Evolutionary conservation across 2,329 filamentous ascomycete genomes (phyloP), one percentile per base, ranked within the genome.

Genomic region (Microsporum audouinii): DNA sequence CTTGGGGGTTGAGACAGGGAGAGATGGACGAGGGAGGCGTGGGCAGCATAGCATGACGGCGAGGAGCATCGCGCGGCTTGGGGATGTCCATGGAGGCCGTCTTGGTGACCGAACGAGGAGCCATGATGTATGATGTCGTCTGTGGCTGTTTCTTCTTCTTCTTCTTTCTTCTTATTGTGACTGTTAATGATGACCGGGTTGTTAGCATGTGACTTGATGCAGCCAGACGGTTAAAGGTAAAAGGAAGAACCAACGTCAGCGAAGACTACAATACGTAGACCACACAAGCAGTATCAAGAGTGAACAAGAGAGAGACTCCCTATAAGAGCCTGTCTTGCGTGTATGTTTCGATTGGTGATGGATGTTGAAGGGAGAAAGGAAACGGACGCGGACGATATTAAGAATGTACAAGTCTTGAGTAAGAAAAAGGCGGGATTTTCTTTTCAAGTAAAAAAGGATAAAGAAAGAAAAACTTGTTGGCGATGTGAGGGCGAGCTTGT

Each of bases 1-100:
- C 88, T 69, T 92, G 89, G 63, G 91, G 89, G 68, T 88, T 86
- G 67, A 96, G 82, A 68, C 84, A 87, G 57, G 92, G 92, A 64
- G 91, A 96, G 73, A 96, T 91, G 75, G 91, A 96, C 79, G 92
- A 95, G 64, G 92, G 92, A 71, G 92, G 92, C 73, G 92, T 96
- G 65, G 88, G 90, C 70, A 96, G 84, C 73, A 77, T 74, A 58
- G 66, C 68, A 55, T 70, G 70, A 49, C 73, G 31, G 63, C 62
- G 62, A 68, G 64, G 64, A 72, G 67, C 63, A 62, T 71, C 70
- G 64, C 75, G 75, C 60, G 75, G 72, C 65, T 77, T 76, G 64
- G 77, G 77, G 62, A 79, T 79, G 66, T 78, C 76, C 66, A 79
- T 73, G 47, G 75, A 79, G 62, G 75, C 76, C 63, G 77, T 78